phyloP scores from a whole-genome alignment of 208 protist genomes.

The Leishmania aethiopica region DNA sequence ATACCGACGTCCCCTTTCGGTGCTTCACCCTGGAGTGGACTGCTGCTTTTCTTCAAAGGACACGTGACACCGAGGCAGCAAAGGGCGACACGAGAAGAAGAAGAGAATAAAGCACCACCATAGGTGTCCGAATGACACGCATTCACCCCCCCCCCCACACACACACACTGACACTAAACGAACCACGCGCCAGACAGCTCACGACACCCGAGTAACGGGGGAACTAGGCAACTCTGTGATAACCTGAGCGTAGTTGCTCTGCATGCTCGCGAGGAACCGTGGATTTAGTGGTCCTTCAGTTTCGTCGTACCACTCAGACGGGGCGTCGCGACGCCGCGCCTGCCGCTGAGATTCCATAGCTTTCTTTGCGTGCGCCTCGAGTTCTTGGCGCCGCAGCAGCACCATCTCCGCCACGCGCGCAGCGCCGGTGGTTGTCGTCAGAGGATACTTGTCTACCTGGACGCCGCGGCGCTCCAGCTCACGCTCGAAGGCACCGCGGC shows the following conservation, averaged over 20 bases:
- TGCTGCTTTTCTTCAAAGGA: background rate
- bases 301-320: slow-evolving; percentile 89
- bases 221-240: slow-evolving; percentile 61
- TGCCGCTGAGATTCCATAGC: slow-evolving; percentile 49
- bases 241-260: slow-evolving; percentile 62
- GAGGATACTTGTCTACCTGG: slow-evolving; percentile 80
- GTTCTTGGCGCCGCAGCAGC: slow-evolving; percentile 68
- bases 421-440: slow-evolving; percentile 85
- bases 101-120: background rate
- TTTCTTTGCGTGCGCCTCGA: slow-evolving; percentile 65
- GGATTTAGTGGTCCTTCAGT: slow-evolving; percentile 81
- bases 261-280: slow-evolving; percentile 76
- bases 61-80: background rate
- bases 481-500: slow-evolving; percentile 84
- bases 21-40: background rate
- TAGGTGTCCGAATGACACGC: background rate
- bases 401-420: slow-evolving; percentile 87
- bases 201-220: background rate
- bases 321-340: slow-evolving; percentile 32
- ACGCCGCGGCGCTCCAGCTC: slow-evolving; percentile 84
- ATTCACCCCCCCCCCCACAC: too few relatives aligned
- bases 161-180: background rate
- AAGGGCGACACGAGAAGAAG: background rate
- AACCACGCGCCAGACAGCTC: background rate
- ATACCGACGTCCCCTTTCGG: background rate